Percentiles rank a stretch among this genome's conserved stretches.
Conservation (phyloP, 2,329 filamentous ascomycete genomes). For the Xylaria sp. region DNA sequence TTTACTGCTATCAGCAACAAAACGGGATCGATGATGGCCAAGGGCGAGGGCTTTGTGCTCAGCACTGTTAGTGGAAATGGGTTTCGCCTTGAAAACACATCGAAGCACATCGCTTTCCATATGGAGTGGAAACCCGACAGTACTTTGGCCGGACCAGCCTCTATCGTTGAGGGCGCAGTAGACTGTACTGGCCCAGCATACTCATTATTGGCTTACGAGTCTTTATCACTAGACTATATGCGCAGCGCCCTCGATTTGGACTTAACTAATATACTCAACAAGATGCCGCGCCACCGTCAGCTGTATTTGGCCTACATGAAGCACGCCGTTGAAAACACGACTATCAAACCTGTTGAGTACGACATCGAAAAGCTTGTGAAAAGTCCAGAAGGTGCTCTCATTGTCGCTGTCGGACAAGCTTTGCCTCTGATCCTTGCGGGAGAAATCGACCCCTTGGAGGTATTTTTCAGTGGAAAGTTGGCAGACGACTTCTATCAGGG, state of each 20-base stretch:
- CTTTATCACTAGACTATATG: slow-evolving; percentile 34
- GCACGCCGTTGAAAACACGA: slow-evolving; percentile 27
- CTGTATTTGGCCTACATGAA: slow-evolving; percentile 33
- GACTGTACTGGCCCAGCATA: slow-evolving; percentile 21
- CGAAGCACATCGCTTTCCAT: slow-evolving; percentile 34
- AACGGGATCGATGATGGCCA: slow-evolving; percentile 27
- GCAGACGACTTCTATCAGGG: slow-evolving; percentile 38
- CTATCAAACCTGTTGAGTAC: slow-evolving; percentile 24
- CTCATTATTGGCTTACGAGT: slow-evolving; percentile 32
- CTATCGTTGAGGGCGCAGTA: slow-evolving; percentile 25
- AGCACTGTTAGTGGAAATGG: slow-evolving; percentile 25
- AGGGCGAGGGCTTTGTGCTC: slow-evolving; percentile 31
- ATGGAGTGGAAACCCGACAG: slow-evolving; percentile 36
- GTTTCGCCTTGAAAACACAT: slow-evolving; percentile 11
- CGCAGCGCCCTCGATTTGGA: slow-evolving; percentile 24
- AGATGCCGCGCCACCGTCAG: slow-evolving; percentile 32
- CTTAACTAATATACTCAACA: slow-evolving; percentile 7
- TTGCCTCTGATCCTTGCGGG: slow-evolving; percentile 38
- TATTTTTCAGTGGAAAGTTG: slow-evolving; percentile 36
- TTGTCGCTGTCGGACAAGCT: slow-evolving; percentile 38
- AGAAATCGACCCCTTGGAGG: slow-evolving; percentile 40
- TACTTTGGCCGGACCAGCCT: slow-evolving; percentile 11
- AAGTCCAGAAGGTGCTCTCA: slow-evolving; percentile 38
- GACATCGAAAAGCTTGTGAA: slow-evolving; percentile 30
- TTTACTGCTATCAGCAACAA: slow-evolving; percentile 31